A percentile compares a stretch with the other conserved stretches of the same genome.
Evolutionary conservation across 371 early-diverging fungal genomes (phyloP).

Genomic region (Mucor racemosus): DNA sequence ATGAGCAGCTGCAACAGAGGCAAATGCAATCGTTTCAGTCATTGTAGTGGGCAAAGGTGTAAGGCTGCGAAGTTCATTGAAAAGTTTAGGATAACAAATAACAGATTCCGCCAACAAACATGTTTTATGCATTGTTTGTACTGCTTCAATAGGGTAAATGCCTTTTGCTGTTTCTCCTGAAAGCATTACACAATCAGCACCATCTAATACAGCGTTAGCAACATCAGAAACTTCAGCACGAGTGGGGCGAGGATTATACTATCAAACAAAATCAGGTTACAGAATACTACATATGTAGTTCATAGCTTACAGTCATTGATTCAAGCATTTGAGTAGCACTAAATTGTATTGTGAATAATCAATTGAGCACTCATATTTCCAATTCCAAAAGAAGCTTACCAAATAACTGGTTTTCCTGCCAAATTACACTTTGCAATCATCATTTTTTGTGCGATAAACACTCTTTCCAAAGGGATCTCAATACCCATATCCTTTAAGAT

Average conservation of each 20-base stretch:
- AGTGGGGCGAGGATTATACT: slow-evolving; percentile 90
- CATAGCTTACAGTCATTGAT: slow-evolving; percentile 85
- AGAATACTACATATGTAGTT: neutral
- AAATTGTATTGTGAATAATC: neutral
- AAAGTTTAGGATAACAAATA: slow-evolving; percentile 77
- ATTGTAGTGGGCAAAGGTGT: slow-evolving; percentile 77
- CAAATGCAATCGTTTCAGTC: slow-evolving; percentile 92
- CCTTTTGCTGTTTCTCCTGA: slow-evolving; percentile 99
- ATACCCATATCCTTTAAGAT: slow-evolving; percentile 84
- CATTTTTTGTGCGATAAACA: slow-evolving; percentile 96
- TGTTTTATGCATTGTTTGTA: slow-evolving; percentile 79
- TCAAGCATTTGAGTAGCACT: slow-evolving; percentile 99
- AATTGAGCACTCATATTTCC: neutral
- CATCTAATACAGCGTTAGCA: slow-evolving; percentile 97
- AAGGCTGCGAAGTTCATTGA: slow-evolving; percentile 79
- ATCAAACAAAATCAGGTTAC: neutral
- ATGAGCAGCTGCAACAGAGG: slow-evolving; percentile 89
- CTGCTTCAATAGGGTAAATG: slow-evolving; percentile 76
- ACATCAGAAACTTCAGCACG: slow-evolving; percentile 99
- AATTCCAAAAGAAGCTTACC: slow-evolving; percentile 40
- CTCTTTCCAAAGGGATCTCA: slow-evolving; percentile 92
- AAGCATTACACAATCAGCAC: slow-evolving; percentile 98
- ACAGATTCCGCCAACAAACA: slow-evolving; percentile 78
- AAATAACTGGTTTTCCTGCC: slow-evolving; percentile 95
- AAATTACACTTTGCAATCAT: slow-evolving; percentile 94